Evolutionary conservation across 306 rosid species (phyloP).

Genomic region (Rosa chinensis): DNA sequence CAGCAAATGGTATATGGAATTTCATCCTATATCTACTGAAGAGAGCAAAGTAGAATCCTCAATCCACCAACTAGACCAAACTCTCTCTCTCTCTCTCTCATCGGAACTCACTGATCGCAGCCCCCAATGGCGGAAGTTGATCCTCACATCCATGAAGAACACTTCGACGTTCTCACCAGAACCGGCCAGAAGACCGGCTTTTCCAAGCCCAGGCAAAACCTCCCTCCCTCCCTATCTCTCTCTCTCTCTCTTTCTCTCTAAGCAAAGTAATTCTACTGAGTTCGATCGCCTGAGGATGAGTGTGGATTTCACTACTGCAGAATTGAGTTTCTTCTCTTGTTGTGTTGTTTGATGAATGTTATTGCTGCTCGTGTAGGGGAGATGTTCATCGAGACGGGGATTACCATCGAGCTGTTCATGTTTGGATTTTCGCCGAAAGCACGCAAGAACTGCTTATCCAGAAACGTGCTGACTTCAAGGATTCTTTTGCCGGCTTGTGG

Average conservation of each 20-base stretch:
- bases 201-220: conserved; percentile 65
- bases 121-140: conserved; percentile 34
- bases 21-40: too few relatives aligned
- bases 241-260: not conserved
- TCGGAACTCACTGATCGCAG: not conserved
- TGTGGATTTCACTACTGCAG: not conserved
- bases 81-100: not conserved
- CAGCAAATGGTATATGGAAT: too few relatives aligned
- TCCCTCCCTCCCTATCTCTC: not conserved
- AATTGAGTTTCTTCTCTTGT: not conserved
- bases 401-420: conserved; percentile 93
- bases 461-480: conserved; percentile 78
- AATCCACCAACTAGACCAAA: too few relatives aligned
- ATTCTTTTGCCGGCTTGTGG: conserved; percentile 87
- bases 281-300: not conserved
- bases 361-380: conserved; percentile 38
- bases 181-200: conserved; percentile 64
- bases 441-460: conserved; percentile 81
- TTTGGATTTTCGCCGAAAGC: conserved; percentile 81
- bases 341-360: not conserved
- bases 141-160: conserved; percentile 41
- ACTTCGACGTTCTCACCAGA: conserved; percentile 69
- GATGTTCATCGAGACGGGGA: conserved; percentile 90
- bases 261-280: not conserved
- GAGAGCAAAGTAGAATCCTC: too few relatives aligned